phyloP scores from a whole-genome alignment of 768 basidiomycete genomes.

The Phylloporus rhodoxanthus region DNA sequence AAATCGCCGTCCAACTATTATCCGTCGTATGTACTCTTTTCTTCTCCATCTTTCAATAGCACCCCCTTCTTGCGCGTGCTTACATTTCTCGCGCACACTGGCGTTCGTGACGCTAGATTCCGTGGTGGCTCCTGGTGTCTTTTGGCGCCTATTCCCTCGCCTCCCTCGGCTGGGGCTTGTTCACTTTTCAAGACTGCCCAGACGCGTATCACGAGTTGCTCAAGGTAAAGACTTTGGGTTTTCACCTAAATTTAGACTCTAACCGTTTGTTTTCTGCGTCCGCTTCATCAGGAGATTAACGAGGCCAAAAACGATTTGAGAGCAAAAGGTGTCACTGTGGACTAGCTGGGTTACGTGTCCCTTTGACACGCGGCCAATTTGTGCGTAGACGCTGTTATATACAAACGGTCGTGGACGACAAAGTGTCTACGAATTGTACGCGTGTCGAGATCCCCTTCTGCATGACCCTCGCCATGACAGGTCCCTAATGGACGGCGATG shows the following conservation, averaged over 20 bases:
- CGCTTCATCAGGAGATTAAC: slow-evolving; percentile 49
- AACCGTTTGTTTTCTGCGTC: neutral
- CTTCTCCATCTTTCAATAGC: neutral
- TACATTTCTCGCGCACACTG: neutral
- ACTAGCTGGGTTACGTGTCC: slow-evolving; percentile 25
- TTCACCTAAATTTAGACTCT: neutral
- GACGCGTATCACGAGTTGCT: slow-evolving; percentile 72
- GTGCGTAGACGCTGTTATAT: neutral
- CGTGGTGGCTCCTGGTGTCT: slow-evolving; percentile 77
- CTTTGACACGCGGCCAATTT: neutral
- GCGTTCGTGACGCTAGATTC: slow-evolving; percentile 42
- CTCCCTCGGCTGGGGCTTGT: slow-evolving; percentile 70
- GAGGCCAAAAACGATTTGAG: slow-evolving; percentile 54
- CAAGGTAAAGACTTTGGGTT: slow-evolving; percentile 32
- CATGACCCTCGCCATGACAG: too few species aligned
- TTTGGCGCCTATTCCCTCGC: slow-evolving; percentile 77
- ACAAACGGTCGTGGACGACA: neutral
- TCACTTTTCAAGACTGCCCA: slow-evolving; percentile 70
- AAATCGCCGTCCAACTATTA: slow-evolving; percentile 3
- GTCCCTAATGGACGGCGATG: too few species aligned
- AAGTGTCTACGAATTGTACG: too few species aligned
- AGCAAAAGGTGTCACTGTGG: slow-evolving; percentile 54
- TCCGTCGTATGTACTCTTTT: slow-evolving; percentile 11
- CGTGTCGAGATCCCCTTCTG: too few species aligned
- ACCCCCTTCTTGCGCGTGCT: neutral